Conservation (phyloP, 1,284 basidiomycete species). For the Agroathelia rolfsii region DNA sequence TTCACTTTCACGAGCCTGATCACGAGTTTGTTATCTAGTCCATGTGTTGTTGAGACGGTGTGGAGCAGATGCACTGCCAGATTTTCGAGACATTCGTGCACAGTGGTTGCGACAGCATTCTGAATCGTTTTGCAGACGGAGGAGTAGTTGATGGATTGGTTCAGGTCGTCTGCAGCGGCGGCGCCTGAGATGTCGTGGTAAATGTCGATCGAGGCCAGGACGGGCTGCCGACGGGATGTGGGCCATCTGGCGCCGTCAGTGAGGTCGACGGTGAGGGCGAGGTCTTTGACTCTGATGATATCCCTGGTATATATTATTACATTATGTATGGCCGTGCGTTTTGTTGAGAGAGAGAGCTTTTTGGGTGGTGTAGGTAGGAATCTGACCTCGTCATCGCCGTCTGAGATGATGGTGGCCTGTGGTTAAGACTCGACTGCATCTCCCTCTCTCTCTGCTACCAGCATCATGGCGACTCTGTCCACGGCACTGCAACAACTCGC, state of each 20-base stretch:
- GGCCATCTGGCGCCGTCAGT: slow-evolving; percentile 35
- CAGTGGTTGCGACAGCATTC: slow-evolving; percentile 8
- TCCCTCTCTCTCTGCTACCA: too few relatives aligned
- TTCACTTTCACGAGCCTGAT: slow-evolving; percentile 40
- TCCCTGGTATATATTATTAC: slow-evolving; percentile 17
- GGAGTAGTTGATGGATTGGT: slow-evolving; percentile 52
- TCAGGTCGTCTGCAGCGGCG: slow-evolving; percentile 47
- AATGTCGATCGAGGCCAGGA: slow-evolving; percentile 47
- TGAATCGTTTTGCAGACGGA: slow-evolving; percentile 29
- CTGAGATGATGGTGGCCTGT: too few relatives aligned
- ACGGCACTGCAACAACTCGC: slow-evolving; percentile 59
- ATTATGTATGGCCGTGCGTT: neutral
- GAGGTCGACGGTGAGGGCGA: slow-evolving; percentile 30
- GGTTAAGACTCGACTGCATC: too few relatives aligned
- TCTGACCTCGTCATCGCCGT: too few relatives aligned
- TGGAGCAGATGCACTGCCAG: slow-evolving; percentile 10
- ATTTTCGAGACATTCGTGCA: slow-evolving; percentile 13
- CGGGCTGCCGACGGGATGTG: slow-evolving; percentile 38
- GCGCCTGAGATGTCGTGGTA: slow-evolving; percentile 43
- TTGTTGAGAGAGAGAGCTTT: neutral
- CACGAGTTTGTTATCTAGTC: slow-evolving; percentile 25
- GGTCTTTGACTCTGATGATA: slow-evolving; percentile 38
- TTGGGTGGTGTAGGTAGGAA: too few relatives aligned
- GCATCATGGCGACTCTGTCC: slow-evolving; percentile 31
- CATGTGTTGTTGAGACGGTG: slow-evolving; percentile 11